Evolutionary conservation across 495 filamentous ascomycete genomes (phyloP).

Genomic region (Penicillium paxilli): DNA sequence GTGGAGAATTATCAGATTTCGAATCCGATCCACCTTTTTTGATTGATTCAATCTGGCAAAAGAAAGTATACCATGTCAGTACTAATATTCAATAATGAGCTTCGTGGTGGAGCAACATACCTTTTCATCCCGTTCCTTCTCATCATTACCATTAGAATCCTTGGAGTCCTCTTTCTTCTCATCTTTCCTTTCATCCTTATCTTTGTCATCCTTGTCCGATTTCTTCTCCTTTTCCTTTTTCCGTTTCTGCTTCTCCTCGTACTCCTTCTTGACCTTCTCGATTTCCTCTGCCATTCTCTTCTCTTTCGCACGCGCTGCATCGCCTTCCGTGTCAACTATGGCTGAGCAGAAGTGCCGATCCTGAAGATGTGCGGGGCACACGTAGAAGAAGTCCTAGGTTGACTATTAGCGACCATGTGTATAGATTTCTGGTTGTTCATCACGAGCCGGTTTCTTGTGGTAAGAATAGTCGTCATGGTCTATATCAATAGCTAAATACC

Average conservation of each 20-base stretch:
- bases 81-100: not conserved
- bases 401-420: not conserved
- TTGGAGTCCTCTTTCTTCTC: slow-evolving; percentile 45
- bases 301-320: slow-evolving; percentile 64
- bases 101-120: too few species aligned
- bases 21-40: slow-evolving; percentile 32
- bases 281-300: slow-evolving; percentile 70
- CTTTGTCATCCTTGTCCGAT: slow-evolving; percentile 38
- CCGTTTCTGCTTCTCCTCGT: slow-evolving; percentile 41
- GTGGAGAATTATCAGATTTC: slow-evolving; percentile 52
- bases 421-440: not conserved
- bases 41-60: slow-evolving; percentile 37
- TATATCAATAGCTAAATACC: slow-evolving; percentile 40
- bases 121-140: slow-evolving; percentile 60
- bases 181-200: slow-evolving; percentile 53
- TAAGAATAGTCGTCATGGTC: not conserved
- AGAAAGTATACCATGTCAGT: not conserved
- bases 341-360: slow-evolving; percentile 80
- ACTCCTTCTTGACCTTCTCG: slow-evolving; percentile 66
- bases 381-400: slow-evolving; percentile 91
- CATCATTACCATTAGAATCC: slow-evolving; percentile 29
- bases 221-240: slow-evolving; percentile 35
- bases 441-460: not conserved
- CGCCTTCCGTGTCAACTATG: slow-evolving; percentile 73
- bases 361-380: slow-evolving; percentile 81